A percentile compares a stretch with the other conserved stretches of the same genome.
Evolutionary conservation across 345 rosid species (phyloP).

Genomic region (Citrus sp.): DNA sequence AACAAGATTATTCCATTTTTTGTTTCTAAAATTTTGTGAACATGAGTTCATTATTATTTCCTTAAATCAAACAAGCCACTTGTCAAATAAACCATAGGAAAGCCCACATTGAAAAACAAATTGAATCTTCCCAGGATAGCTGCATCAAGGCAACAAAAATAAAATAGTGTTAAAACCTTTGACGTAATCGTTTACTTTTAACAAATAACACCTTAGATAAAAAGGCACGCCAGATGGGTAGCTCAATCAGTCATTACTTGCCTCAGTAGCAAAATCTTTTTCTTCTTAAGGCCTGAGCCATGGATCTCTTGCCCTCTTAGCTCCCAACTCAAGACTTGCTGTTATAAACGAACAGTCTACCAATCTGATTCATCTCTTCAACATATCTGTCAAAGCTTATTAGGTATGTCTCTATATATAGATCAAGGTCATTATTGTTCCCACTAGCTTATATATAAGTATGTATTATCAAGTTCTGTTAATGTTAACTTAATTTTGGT

Average conservation of each 20-base stretch:
- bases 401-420: background rate
- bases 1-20: background rate
- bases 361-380: background rate
- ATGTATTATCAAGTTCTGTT: background rate
- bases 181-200: slow-evolving; percentile 21
- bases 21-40: background rate
- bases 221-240: slow-evolving; percentile 30
- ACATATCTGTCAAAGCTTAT: background rate
- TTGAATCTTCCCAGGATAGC: slow-evolving; percentile 25
- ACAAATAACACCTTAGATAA: slow-evolving; percentile 27
- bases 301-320: background rate
- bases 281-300: background rate
- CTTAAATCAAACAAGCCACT: slow-evolving; percentile 12
- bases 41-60: background rate
- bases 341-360: background rate
- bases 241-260: slow-evolving; percentile 8
- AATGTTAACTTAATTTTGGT: background rate
- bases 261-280: background rate
- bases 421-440: background rate
- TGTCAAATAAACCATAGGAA: background rate
- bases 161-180: slow-evolving; percentile 3
- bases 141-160: background rate
- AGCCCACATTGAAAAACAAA: background rate
- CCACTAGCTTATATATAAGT: background rate
- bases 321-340: background rate